Evolutionary conservation across 163 green algal genomes (phyloP).

Genomic region (Chloroidium sp.): DNA sequence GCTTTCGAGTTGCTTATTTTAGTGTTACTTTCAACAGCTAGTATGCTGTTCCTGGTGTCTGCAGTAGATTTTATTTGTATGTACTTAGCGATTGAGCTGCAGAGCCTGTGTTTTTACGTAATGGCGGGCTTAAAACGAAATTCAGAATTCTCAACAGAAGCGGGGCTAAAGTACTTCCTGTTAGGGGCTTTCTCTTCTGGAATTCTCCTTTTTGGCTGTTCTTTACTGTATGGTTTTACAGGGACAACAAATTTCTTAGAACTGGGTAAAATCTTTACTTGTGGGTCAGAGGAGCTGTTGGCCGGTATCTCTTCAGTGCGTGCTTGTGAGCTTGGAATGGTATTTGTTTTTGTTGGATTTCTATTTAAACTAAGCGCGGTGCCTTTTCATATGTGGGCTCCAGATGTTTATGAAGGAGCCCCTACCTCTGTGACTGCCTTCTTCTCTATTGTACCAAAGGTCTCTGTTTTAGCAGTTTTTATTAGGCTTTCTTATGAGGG

Average conservation of each 20-base stretch:
- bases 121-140: conserved; percentile 41
- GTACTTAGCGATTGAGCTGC: conserved; percentile 51
- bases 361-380: conserved; percentile 49
- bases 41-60: conserved; percentile 55
- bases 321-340: conserved; percentile 41
- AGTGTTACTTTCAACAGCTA: conserved; percentile 38
- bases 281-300: background rate
- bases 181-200: conserved; percentile 52
- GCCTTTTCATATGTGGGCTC: conserved; percentile 59
- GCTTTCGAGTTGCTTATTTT: conserved; percentile 41
- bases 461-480: conserved; percentile 42
- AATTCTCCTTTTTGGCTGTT: conserved; percentile 49
- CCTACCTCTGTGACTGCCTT: conserved; percentile 46
- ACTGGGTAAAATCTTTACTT: conserved; percentile 43
- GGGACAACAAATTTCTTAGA: conserved; percentile 42
- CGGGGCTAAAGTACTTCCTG: conserved; percentile 57
- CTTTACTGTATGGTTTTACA: conserved; percentile 54
- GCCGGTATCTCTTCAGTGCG: conserved; percentile 20
- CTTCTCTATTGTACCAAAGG: conserved; percentile 51
- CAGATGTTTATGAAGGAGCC: conserved; percentile 57
- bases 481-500: conserved; percentile 36
- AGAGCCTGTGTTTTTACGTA: conserved; percentile 61
- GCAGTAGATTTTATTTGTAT: conserved; percentile 48
- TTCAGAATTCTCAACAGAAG: conserved; percentile 54
- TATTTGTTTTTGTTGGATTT: conserved; percentile 51